Base-by-base conservation (phyloP, 495 filamentous ascomycete species). In the Xylaria castorea region DNA sequence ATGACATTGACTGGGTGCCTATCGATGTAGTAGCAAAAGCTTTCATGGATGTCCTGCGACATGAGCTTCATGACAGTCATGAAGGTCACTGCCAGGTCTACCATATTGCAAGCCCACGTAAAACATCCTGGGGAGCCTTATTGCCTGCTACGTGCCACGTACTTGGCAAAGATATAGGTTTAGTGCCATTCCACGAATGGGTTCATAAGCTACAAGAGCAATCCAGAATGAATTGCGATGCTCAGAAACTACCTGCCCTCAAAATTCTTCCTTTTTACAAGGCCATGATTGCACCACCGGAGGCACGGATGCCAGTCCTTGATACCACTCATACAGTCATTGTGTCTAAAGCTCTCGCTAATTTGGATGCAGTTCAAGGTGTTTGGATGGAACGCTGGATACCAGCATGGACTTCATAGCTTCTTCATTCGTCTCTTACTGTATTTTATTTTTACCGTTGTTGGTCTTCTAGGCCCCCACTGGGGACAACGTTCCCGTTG, bases 381-480 rank as follows among this genome's bases (percentile, higher is more conserved):
- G 53, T 32, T 14, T 57, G 53, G 53, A 57, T 57, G 53, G 53
- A 57, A 32, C 53, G 27, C 32, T 57, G 53, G 53, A 57, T 57
- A 57, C 12, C 25, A 0, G 53, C 53, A 30, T 57, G 53, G 53
- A 32, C 8, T 18, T 3, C 7, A 32, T 57, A 32, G 27, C 14
- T 32, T 57, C 9, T 25, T 55, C 4, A 16, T 12, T 57, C 2
- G 3, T 18, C 14, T 57, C 53, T 25, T 18, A 32, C 53, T 32
- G 25, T 55, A 55, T 57, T 55, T 1, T 57, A 16, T 18, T 32
- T 57, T 32, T 25, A 25, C n/a, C 8, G 3, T 11, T 18, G 53
- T 6, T 32, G 1, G 22, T 30, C 14, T 7, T 18, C 27, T 30
- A 14, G 14, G 14, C 27, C 7, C 7, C 14, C 3, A 32, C 32